Percentiles rank a stretch among this genome's conserved stretches.
Conservation (phyloP, 2,329 filamentous ascomycete genomes). For the Colletotrichum siamense region DNA sequence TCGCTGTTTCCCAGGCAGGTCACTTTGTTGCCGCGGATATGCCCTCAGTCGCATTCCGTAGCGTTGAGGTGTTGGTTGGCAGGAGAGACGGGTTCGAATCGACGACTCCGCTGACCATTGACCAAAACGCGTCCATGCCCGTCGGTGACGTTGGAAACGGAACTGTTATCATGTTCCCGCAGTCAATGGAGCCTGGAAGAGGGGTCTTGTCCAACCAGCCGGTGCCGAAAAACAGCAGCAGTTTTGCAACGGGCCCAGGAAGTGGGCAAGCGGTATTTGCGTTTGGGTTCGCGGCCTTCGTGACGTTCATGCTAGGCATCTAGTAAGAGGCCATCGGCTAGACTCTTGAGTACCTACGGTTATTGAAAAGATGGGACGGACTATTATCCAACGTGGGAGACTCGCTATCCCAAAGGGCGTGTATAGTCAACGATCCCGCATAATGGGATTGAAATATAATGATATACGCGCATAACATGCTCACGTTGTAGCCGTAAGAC, state of each 20-base stretch:
- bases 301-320: background rate
- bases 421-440: background rate
- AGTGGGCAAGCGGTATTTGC: background rate
- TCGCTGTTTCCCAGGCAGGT: conserved; percentile 66
- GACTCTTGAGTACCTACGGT: background rate
- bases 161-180: conserved; percentile 10
- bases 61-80: conserved; percentile 78
- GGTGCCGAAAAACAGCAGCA: background rate
- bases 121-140: background rate
- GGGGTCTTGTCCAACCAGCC: background rate
- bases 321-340: background rate
- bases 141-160: background rate
- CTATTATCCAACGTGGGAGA: background rate
- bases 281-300: background rate
- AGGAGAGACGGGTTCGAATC: conserved; percentile 62
- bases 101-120: conserved; percentile 41
- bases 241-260: background rate
- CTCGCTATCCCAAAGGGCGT: background rate
- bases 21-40: conserved; percentile 75
- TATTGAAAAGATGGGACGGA: background rate
- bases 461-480: background rate
- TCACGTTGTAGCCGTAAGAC: background rate
- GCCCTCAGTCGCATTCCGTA: conserved; percentile 71
- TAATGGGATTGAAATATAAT: background rate
- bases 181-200: background rate